Evolutionary conservation across 129 eudicot genomes (phyloP).

Genomic region (Ambrosia artemisiifolia): DNA sequence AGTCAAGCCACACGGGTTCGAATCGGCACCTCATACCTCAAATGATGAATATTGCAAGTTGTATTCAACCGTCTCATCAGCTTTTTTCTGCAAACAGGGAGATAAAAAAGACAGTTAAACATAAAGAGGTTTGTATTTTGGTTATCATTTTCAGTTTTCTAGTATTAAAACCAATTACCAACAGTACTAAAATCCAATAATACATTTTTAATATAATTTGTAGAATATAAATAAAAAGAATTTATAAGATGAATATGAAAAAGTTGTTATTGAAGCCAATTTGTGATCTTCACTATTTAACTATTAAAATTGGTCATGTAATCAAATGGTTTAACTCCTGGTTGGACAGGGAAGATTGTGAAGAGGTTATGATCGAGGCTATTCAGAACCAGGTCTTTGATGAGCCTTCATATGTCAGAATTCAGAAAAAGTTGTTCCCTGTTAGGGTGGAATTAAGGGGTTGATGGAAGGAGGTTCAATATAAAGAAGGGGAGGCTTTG

Average conservation of each 20-base stretch:
- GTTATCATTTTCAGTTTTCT: background rate
- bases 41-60: constrained; percentile 63
- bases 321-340: too few relatives aligned
- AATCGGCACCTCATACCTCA: constrained; percentile 62
- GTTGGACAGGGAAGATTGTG: too few relatives aligned
- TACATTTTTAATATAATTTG: background rate
- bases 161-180: too few relatives aligned
- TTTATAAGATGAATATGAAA: background rate
- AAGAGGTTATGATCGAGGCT: too few relatives aligned
- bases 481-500: too few relatives aligned
- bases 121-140: background rate
- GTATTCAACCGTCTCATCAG: constrained; percentile 59
- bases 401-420: too few relatives aligned
- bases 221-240: background rate
- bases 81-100: constrained; percentile 57
- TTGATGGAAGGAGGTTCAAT: too few relatives aligned
- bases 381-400: too few relatives aligned
- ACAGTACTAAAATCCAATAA: background rate
- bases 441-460: too few relatives aligned
- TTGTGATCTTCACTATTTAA: constrained; percentile 4
- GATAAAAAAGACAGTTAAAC: background rate
- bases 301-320: background rate
- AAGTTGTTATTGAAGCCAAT: background rate
- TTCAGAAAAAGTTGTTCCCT: too few relatives aligned
- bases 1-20: too few relatives aligned